A percentile compares a stretch with the other conserved stretches of the same genome.
phyloP scores from a whole-genome alignment of 2,329 filamentous ascomycete genomes.

The Aspergillus sp. region DNA sequence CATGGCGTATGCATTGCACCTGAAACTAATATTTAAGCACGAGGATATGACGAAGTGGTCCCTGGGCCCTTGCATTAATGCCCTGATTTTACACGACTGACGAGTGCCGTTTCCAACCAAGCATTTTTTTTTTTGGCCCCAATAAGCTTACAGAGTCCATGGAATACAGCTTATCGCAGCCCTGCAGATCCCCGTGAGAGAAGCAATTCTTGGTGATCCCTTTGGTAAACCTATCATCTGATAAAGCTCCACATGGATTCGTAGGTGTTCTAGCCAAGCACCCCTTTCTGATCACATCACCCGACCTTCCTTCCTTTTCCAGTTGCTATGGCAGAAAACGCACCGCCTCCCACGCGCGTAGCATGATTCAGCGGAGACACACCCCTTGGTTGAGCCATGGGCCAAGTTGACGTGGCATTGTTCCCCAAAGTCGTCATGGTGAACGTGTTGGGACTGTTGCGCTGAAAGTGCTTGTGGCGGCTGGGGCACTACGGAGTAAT shows the following conservation, averaged over 20 bases:
- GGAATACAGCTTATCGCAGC: background rate
- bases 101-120: background rate
- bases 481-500: no score
- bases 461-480: background rate
- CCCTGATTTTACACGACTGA: background rate
- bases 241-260: background rate
- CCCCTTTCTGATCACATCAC: constrained; percentile 1
- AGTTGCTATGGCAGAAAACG: constrained; percentile 1
- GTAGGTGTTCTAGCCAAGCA: background rate
- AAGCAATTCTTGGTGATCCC: background rate
- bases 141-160: background rate
- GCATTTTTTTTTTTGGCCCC: background rate
- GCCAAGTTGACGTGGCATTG: background rate
- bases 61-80: background rate
- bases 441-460: background rate
- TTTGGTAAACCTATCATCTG: background rate
- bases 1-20: background rate
- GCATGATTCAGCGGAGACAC: background rate
- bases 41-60: background rate
- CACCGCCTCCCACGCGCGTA: background rate
- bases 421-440: background rate
- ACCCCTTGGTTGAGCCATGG: background rate
- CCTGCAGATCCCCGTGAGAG: background rate
- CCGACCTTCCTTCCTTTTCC: background rate
- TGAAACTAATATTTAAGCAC: background rate